These are phyloP conservation scores for Trypanosoma mega DNA, from an alignment of 208 protist species.

Conservation along the genomic window DNA sequence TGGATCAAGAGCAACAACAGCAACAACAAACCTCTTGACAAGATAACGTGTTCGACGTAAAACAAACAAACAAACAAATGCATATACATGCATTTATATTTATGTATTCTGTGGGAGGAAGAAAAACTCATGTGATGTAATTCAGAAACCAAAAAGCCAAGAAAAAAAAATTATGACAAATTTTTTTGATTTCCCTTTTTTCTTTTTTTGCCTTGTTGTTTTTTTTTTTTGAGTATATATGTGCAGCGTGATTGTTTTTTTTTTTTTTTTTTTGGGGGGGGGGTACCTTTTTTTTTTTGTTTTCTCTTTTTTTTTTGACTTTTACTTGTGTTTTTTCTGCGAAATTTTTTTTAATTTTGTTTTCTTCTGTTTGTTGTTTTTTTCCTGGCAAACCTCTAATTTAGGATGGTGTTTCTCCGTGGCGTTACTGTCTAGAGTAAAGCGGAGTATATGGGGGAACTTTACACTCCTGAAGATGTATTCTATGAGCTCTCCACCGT, in stretches of 20 bases:
- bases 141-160: constrained; percentile 10
- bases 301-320: constrained; percentile 13
- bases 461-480: constrained; percentile 29
- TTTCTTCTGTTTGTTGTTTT: constrained; percentile 5
- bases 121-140: too few species aligned
- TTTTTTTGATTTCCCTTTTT: background rate
- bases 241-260: too few species aligned
- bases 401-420: too few species aligned
- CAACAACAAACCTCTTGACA: background rate
- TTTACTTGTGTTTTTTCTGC: background rate
- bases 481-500: constrained; percentile 30
- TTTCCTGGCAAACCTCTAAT: background rate
- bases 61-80: too few species aligned
- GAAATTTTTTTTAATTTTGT: background rate
- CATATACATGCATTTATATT: too few species aligned
- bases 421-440: too few species aligned
- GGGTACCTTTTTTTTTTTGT: constrained; percentile 2
- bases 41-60: too few species aligned
- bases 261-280: background rate
- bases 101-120: too few species aligned
- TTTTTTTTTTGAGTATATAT: too few species aligned
- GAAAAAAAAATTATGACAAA: background rate
- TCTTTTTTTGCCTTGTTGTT: constrained; percentile 10
- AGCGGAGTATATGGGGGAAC: background rate
- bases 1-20: constrained; percentile 4